Conservation (phyloP, 192 early-diverging fungal species). For the Linnemannia hyalina region DNA sequence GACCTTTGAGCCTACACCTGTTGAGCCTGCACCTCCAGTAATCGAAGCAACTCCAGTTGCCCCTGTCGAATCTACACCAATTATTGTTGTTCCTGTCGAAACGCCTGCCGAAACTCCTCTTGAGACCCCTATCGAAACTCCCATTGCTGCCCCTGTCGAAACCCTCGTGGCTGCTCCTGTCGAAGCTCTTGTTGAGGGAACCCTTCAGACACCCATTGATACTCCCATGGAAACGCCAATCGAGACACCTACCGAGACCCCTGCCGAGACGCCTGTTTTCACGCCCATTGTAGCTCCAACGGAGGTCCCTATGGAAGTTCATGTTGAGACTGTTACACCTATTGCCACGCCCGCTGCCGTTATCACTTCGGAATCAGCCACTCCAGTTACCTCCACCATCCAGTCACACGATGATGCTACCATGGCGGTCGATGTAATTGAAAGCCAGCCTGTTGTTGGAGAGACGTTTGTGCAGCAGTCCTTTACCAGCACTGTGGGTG, state of each 20-base stretch:
- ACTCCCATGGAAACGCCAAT: neutral
- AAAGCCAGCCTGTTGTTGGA: neutral
- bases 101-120: neutral
- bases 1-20: neutral
- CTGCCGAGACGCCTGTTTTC: neutral
- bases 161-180: neutral
- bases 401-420: neutral
- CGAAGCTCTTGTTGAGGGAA: neutral
- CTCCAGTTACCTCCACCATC: neutral
- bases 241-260: neutral
- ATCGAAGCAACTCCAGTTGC: neutral
- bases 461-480: conserved; percentile 18
- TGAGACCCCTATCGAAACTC: neutral
- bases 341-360: neutral
- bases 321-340: neutral
- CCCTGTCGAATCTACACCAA: neutral
- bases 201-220: neutral
- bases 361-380: neutral
- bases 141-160: neutral
- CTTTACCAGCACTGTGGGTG: conserved; percentile 18
- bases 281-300: neutral
- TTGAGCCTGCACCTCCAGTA: neutral
- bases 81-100: neutral
- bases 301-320: neutral
- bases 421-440: neutral